Evolutionary conservation across 805 yeast species (phyloP).

Genomic region (Ogataea populi-albae): DNA sequence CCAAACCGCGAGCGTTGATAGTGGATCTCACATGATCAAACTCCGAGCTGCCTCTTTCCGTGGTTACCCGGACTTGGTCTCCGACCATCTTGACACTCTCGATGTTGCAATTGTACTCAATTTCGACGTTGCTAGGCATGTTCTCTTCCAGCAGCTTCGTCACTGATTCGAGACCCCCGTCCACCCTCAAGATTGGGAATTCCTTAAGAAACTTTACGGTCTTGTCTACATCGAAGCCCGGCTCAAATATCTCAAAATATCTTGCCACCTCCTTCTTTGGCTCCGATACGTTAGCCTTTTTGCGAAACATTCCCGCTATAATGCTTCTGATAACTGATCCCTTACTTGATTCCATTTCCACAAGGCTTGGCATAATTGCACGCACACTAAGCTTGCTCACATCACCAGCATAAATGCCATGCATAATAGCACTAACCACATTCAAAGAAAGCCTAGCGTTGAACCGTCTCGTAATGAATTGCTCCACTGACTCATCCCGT

Average conservation of each 20-base stretch:
- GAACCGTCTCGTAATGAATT: conserved; percentile 67
- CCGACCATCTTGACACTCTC: conserved; percentile 14
- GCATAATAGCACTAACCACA: conserved; percentile 74
- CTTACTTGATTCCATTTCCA: conserved; percentile 52
- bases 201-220: conserved; percentile 40
- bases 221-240: conserved; percentile 37
- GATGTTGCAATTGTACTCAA: conserved; percentile 34
- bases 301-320: conserved; percentile 32
- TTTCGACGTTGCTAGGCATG: conserved; percentile 41
- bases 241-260: conserved; percentile 41
- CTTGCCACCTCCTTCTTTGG: conserved; percentile 28
- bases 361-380: conserved; percentile 54
- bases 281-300: conserved; percentile 3
- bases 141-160: conserved; percentile 42
- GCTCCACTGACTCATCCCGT: conserved; percentile 69
- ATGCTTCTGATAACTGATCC: conserved; percentile 56
- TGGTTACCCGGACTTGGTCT: conserved; percentile 17
- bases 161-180: conserved; percentile 52
- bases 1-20: conserved; percentile 42
- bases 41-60: conserved; percentile 10
- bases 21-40: conserved; percentile 64
- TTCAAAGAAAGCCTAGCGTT: conserved; percentile 54
- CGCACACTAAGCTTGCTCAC: conserved; percentile 60
- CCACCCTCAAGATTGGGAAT: conserved; percentile 61
- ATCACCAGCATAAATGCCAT: conserved; percentile 94